Evolutionary conservation across 1,284 basidiomycete species (phyloP).

Genomic region (Coniferiporia sulphurascens): DNA sequence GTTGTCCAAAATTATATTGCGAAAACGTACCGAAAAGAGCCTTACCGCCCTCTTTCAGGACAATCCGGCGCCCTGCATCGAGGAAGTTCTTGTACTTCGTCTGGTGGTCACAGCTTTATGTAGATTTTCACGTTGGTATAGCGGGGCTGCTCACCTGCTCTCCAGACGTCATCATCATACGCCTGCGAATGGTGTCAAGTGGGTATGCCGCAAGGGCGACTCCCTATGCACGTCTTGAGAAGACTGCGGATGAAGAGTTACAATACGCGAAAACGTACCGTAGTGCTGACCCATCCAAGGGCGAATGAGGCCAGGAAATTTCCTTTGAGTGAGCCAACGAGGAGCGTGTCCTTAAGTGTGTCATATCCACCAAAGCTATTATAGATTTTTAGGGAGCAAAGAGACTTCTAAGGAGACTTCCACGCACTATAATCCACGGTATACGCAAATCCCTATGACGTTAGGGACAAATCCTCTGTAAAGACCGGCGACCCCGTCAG

Average conservation of each 20-base stretch:
- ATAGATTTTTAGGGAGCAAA: background rate
- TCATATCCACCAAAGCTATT: slow-evolving; percentile 45
- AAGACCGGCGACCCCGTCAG: slow-evolving; percentile 47
- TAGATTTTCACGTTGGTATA: background rate
- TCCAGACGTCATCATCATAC: slow-evolving; percentile 73
- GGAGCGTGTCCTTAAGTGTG: slow-evolving; percentile 48
- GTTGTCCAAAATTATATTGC: background rate
- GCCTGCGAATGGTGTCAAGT: slow-evolving; percentile 60
- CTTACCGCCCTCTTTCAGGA: slow-evolving; percentile 51
- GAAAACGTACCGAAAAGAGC: slow-evolving; percentile 48
- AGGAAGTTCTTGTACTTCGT: slow-evolving; percentile 37
- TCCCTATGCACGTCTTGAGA: slow-evolving; percentile 27
- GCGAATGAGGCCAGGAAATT: slow-evolving; percentile 62
- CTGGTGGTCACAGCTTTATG: background rate
- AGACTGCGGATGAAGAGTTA: background rate
- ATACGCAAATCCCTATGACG: slow-evolving; percentile 57
- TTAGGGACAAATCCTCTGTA: slow-evolving; percentile 64
- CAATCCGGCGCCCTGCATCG: slow-evolving; percentile 59
- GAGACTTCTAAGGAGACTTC: background rate
- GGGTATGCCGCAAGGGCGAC: slow-evolving; percentile 63
- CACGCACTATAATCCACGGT: slow-evolving; percentile 50
- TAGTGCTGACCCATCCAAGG: slow-evolving; percentile 52
- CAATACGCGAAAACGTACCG: slow-evolving; percentile 28
- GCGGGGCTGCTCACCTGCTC: slow-evolving; percentile 38
- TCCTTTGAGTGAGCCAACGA: slow-evolving; percentile 51